Evolutionary conservation across 2,329 filamentous ascomycete genomes (phyloP), one percentile per base, ranked within the genome.

Genomic region (Aureobasidium sp.): DNA sequence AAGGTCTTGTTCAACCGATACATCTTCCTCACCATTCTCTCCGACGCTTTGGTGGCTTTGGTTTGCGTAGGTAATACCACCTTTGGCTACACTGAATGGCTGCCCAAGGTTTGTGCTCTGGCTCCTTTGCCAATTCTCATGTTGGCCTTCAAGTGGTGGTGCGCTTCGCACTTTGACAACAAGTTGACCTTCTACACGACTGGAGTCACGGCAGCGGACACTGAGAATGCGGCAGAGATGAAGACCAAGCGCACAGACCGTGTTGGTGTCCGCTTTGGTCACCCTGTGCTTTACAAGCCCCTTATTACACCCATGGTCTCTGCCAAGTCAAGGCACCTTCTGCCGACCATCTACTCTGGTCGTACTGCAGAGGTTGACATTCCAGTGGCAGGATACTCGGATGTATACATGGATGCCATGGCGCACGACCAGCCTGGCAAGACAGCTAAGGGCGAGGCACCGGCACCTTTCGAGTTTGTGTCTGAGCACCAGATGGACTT

Each of bases 231-330:
- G 37, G 68, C 66, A 12, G 77, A 78, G 63, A 73, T 75, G 63
- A 77, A 79, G 59, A 70, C 71, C 44, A 74, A 72, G 39, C 84
- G 82, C 69, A 87, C 76, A 71, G 91, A 88, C 73, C 88, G 84
- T 69, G 83, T 91, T 61, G 88, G 84, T 64, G 86, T 85, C 27
- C 84, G 89, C 29, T 99, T 97, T 71, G 92, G 91, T 1, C 91
- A 99, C 72, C 94, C 93, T 1, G 91, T 90, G 5, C 81, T 97
- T 17, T 96, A 94, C 78, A 89, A 89, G 74, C 88, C 89, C 3
- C 81, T 97, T 22, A 92, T 93, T 68, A 96, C 91, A 0, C 93
- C 93, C 2, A 97, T 97, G 92, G 93, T 97, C 3, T 88, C 95
- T 69, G 88, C 90, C 60, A 96, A 89, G 75, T 90, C 91, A 2